Percentiles rank a stretch among this genome's conserved stretches.
Conservation (phyloP, 1,284 basidiomycete genomes). For the Tilletia indica region DNA sequence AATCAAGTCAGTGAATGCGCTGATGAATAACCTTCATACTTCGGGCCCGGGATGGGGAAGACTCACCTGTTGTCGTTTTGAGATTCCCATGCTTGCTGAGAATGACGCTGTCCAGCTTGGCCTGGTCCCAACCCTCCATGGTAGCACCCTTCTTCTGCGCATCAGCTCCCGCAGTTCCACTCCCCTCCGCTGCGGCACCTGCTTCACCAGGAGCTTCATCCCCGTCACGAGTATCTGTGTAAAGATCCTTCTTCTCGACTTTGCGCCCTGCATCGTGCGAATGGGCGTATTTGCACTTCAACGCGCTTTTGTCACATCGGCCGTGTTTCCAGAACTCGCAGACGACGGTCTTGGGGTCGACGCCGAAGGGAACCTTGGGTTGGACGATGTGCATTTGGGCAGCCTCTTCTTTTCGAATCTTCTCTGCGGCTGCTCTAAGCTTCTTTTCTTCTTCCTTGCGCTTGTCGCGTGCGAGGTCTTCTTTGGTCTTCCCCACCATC, state of each 20-base stretch:
- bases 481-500: slow-evolving; percentile 69
- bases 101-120: slow-evolving; percentile 82
- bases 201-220: slow-evolving; percentile 19
- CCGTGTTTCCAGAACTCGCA: slow-evolving; percentile 54
- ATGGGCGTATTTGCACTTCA: slow-evolving; percentile 93
- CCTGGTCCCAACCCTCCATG: slow-evolving; percentile 98
- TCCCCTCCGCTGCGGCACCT: slow-evolving; percentile 25
- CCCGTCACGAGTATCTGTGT: slow-evolving; percentile 76
- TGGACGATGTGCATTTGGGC: slow-evolving; percentile 55
- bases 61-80: slow-evolving; percentile 69
- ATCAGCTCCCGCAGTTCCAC: neutral
- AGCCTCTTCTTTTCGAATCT: slow-evolving; percentile 59
- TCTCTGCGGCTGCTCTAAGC: slow-evolving; percentile 79
- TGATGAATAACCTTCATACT: neutral
- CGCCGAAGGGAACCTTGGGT: slow-evolving; percentile 84
- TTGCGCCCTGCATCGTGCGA: slow-evolving; percentile 74
- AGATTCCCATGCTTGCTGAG: slow-evolving; percentile 86
- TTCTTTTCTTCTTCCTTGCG: slow-evolving; percentile 77
- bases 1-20: too few relatives aligned
- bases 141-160: slow-evolving; percentile 72
- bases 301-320: slow-evolving; percentile 49
- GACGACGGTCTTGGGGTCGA: slow-evolving; percentile 58
- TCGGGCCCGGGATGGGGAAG: too few relatives aligned
- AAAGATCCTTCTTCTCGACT: slow-evolving; percentile 93
- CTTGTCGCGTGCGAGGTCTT: slow-evolving; percentile 73